Evolutionary conservation across 2,329 filamentous ascomycete species (phyloP), one percentile per base, ranked within the genome.

Genomic region (Exophiala mesophila): DNA sequence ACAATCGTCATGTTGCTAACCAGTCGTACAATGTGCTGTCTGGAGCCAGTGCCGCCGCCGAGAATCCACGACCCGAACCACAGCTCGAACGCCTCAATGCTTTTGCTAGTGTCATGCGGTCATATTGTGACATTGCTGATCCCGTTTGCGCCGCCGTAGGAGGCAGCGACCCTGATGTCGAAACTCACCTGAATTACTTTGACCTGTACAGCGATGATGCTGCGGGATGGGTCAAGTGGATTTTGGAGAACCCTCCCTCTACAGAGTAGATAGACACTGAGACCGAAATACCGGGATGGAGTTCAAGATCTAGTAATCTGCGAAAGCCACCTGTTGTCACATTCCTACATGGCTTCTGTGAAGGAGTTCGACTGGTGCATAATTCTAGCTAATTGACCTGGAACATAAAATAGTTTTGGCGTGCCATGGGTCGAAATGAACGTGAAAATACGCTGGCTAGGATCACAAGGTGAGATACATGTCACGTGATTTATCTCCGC

Each of bases 151-250:
- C 42, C 4, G 23, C 32, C 12, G 44, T 18, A 23, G 34, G 26
- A 15, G 15, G 23, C 12, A 19, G 43, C 18, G 33, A 39, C 24
- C 31, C 19, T 16, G 18, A 24, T 2, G 29, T 40, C 21, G 19
- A 29, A 3, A 36, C 34, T 12, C 45, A 47, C 19, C 37, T 43
- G 12, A 32, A 31, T 34, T 47, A 47, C 29, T 47, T 39, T 21
- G 41, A 47, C 33, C 13, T 39, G 18, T 44, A 39, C 20, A 32
- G 39, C n/a, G 17, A 40, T 23, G 40, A 30, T 3, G 43, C 43
- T 3, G 37, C 43, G 4, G 31, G 29, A 10, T 45, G 43, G 43
- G 38, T 45, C 32, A 41, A 41, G 18, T 31, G 7, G 32, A 34
- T 8, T 9, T 17, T 34, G 12, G 32, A 26, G 23, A 26, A 26